Base-by-base conservation (phyloP, 2,329 filamentous ascomycete genomes). In the Aspergillus niger region DNA sequence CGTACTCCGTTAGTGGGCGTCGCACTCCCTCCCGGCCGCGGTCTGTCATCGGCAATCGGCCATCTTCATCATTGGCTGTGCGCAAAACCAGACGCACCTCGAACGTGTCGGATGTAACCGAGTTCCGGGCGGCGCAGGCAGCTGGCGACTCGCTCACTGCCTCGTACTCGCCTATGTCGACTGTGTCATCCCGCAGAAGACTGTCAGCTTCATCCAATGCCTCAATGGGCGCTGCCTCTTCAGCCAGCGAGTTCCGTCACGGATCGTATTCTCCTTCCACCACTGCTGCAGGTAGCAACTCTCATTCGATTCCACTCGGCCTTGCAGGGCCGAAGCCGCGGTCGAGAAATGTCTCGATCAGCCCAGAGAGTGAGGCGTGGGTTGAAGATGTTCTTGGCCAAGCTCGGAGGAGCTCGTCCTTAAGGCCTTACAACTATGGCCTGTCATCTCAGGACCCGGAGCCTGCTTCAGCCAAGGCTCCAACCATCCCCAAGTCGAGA, bases 341-440 rank as follows among this genome's bases (percentile, higher is more conserved):
- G 38, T 74, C 70, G 20, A 72, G 77, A 59, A 73, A 72, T 28
- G 69, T 76, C 28, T 76, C 77, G 5, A 79, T 79, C 66, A 79
- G 72, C 22, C 76, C 77, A 3, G 76, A 80, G 52, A 78, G 78
- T 61, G 79, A 81, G 63, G 78, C 78, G 1, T 81, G 79, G 79
- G 79, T 81, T 8, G 77, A 80, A 65, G 76, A 77, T 56, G 76
- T 81, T 20, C 72, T 81, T 26, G 76, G 77, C 38, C 77, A 80
- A 67, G 78, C 79, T 6, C 71, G 79, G 44, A 70, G 72, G 39
- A 75, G 75, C 15, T 73, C 74, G 5, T 74, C 76, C 5, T 59
- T 72, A 8, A 70, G 75, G 15, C 70, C 71, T 0, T 65, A 72
- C 15, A 69, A 71, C 30, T 64, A 69, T 20, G 65, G 60, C 13